These are phyloP conservation scores for Termitomyces sp. DNA, from an alignment of 768 basidiomycete genomes.

Conservation along the genomic window DNA sequence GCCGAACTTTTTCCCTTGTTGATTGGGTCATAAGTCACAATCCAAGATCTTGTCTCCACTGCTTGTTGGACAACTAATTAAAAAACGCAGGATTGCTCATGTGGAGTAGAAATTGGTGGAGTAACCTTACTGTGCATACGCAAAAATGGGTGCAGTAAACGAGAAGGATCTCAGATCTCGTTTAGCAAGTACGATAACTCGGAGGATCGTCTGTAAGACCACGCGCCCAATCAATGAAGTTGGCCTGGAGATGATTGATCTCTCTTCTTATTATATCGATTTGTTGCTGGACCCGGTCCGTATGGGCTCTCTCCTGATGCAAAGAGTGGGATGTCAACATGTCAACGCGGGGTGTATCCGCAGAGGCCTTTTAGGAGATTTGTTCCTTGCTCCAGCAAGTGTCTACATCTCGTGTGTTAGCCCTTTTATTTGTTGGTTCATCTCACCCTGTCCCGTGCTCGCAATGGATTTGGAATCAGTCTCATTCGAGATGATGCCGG, in stretches of 20 bases:
- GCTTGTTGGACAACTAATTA: no score
- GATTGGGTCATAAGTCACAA: no score
- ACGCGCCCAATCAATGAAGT: conserved; percentile 11
- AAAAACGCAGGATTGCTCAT: no score
- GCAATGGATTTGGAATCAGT: neutral
- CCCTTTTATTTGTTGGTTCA: conserved; percentile 4
- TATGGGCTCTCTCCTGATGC: neutral
- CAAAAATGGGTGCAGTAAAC: neutral
- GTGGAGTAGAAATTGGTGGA: no score
- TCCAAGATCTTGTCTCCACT: no score
- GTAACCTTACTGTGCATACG: no score
- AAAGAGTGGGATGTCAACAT: neutral
- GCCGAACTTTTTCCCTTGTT: no score
- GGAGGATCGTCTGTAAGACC: conserved; percentile 18
- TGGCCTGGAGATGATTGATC: conserved; percentile 13
- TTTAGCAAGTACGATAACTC: conserved; percentile 5
- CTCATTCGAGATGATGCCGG: no score
- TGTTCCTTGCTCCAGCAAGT: neutral
- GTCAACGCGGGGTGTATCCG: neutral
- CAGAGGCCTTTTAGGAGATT: neutral
- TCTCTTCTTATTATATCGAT: conserved; percentile 14
- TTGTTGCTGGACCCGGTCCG: conserved; percentile 7
- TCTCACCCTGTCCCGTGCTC: conserved; percentile 9
- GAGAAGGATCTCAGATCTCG: neutral
- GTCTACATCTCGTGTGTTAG: conserved; percentile 8